phyloP scores from a whole-genome alignment of 2,329 filamentous ascomycete genomes.

The Canariomyces notabilis region DNA sequence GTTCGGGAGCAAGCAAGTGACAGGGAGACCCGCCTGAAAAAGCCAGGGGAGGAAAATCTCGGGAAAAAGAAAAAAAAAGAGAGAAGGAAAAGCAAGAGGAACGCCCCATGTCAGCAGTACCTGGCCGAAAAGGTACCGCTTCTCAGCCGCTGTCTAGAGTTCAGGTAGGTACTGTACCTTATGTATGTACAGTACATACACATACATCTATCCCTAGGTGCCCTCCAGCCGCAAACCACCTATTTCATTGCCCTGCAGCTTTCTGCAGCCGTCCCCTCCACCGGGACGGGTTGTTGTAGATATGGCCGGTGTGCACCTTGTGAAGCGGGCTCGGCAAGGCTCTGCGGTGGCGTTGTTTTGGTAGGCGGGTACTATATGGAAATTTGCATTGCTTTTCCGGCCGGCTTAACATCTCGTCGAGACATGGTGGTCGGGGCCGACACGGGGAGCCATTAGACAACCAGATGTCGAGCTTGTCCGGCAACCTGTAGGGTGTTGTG shows the following conservation, averaged over 20 bases:
- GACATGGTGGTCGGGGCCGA: not conserved
- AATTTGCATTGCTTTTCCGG: constrained; percentile 11
- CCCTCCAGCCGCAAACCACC: not conserved
- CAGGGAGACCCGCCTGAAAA: constrained; percentile 21
- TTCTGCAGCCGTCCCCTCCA: constrained; percentile 19
- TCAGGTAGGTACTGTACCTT: constrained; percentile 11
- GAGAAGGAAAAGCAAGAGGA: constrained; percentile 15
- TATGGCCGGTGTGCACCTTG: constrained; percentile 19
- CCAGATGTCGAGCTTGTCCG: not conserved
- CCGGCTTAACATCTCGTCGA: constrained; percentile 3
- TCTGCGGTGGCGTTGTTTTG: not conserved
- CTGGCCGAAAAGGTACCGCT: constrained; percentile 18
- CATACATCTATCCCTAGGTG: constrained; percentile 1
- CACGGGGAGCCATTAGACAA: not conserved
- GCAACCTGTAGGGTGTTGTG: too few relatives aligned
- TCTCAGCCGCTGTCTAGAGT: constrained; percentile 12
- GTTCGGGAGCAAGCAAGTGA: constrained; percentile 15
- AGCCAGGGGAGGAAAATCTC: constrained; percentile 22
- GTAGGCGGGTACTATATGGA: constrained; percentile 13
- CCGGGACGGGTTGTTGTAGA: constrained; percentile 11
- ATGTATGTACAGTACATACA: constrained; percentile 12
- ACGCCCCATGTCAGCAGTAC: constrained; percentile 17
- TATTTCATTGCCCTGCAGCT: not conserved
- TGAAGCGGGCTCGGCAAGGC: constrained; percentile 8
- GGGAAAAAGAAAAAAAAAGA: constrained; percentile 20